Percentiles rank a stretch among this genome's conserved stretches.
Conservation (phyloP, 306 rosid genomes). For the Dalbergia cultrata region DNA sequence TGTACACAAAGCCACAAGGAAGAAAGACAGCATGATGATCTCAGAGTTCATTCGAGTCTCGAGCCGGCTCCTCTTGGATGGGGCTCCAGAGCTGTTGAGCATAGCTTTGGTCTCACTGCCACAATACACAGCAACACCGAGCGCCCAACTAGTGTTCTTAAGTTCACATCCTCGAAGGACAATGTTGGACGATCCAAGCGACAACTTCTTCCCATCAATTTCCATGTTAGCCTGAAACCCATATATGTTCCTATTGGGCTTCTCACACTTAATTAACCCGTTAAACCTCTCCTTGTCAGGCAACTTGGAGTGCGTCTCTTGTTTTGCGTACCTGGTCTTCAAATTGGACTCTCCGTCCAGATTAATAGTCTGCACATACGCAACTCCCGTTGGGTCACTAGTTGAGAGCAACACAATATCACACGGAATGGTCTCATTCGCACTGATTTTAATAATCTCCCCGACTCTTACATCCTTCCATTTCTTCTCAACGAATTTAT, state of each 20-base stretch:
- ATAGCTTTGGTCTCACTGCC: conserved; percentile 91
- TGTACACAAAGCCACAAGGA: conserved; percentile 74
- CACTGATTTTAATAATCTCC: conserved; percentile 72
- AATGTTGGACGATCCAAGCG: conserved; percentile 92
- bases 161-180: conserved; percentile 91
- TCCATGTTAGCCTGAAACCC: conserved; percentile 91
- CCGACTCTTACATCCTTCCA: conserved; percentile 85
- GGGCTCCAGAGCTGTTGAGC: conserved; percentile 95
- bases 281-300: conserved; percentile 59
- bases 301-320: conserved; percentile 77
- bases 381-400: conserved; percentile 92
- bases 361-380: conserved; percentile 88
- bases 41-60: conserved; percentile 91
- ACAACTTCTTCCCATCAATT: conserved; percentile 75
- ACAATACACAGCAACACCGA: conserved; percentile 91
- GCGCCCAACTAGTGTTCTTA: conserved; percentile 88
- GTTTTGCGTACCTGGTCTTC: conserved; percentile 91
- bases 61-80: conserved; percentile 90
- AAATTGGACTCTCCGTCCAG: conserved; percentile 94
- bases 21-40: conserved; percentile 77
- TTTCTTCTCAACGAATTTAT: conserved; percentile 54
- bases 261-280: conserved; percentile 88
- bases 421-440: conserved; percentile 86
- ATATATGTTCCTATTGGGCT: conserved; percentile 91
- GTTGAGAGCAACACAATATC: conserved; percentile 95